Evolutionary conservation across 768 basidiomycete genomes (phyloP), one percentile per base, ranked within the genome.

Genomic region (Boletus rex-veris): DNA sequence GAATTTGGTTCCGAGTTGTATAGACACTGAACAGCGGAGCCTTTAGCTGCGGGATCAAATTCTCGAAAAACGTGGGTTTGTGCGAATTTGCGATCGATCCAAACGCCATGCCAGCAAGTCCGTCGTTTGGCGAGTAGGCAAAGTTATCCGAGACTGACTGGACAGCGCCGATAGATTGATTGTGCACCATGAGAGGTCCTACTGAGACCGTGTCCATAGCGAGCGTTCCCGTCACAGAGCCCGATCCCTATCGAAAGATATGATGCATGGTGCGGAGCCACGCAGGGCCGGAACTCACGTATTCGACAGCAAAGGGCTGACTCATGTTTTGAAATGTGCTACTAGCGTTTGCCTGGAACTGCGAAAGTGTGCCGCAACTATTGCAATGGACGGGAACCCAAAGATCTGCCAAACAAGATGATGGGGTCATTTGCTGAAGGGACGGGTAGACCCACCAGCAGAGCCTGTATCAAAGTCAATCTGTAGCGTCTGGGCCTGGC

Each of bases 391-490:
- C 64, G 28, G 79, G 74, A 18, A 78, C 65, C 82, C 85, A 88
- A n/a, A 85, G 72, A 63, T 89, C 87, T 33, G 80, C 73, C 18
- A n/a, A 26, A 35, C 18, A 5, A 3, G 30, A 33, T 9, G 35
- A 30, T 28, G 24, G 9, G 8, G n/a, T 8, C 0, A 4, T 16
- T 26, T 31, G 8, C 16, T 7, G n/a, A 50, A 14, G 38, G 24
- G 12, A 18, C 31, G 16, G 15, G 16, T 31, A 3, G 38, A 1
- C 57, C 9, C 33, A 67, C 64, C 64, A 18, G 64, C 59, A 7
- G 81, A 84, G 46, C 86, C 84, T 3, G 86, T 88, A 66, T 89
- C 87, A 58, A 88, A 71, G 65, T 85, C 80, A 33, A 88, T 75
- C 3, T 75, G 72, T 16, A 88, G 60, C 19, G 57, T 48, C 64